Conservation (phyloP, 1,139 yeast genomes). For the Komagataea norvegica region DNA sequence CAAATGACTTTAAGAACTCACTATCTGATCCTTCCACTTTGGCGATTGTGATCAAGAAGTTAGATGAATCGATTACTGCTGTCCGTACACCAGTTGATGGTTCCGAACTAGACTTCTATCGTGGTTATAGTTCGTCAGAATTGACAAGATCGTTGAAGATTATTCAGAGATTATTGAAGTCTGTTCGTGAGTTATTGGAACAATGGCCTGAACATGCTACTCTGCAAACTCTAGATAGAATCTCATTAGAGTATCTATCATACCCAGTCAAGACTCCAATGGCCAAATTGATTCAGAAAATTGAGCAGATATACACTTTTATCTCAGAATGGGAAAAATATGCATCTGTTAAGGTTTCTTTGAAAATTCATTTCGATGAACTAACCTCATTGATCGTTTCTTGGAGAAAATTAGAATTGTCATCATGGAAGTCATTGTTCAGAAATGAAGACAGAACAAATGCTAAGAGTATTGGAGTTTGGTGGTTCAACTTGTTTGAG, state of each 20-base stretch:
- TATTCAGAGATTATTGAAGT: slow-evolving; percentile 43
- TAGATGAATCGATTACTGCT: slow-evolving; percentile 31
- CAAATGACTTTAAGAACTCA: slow-evolving; percentile 27
- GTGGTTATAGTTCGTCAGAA: slow-evolving; percentile 59
- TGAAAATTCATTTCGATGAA: slow-evolving; percentile 49
- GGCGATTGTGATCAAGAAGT: slow-evolving; percentile 39
- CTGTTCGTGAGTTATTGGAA: slow-evolving; percentile 45
- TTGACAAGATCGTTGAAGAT: slow-evolving; percentile 53
- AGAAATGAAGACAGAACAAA: slow-evolving; percentile 54
- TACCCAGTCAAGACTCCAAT: slow-evolving; percentile 68
- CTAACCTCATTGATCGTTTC: slow-evolving; percentile 69
- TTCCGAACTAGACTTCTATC: slow-evolving; percentile 56
- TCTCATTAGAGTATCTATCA: slow-evolving; percentile 62
- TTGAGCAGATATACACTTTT: slow-evolving; percentile 81
- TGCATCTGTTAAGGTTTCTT: slow-evolving; percentile 74
- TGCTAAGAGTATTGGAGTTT: slow-evolving; percentile 56
- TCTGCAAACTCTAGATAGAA: slow-evolving; percentile 58
- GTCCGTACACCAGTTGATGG: slow-evolving; percentile 22
- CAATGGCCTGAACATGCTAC: slow-evolving; percentile 98
- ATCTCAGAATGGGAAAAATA: slow-evolving; percentile 92
- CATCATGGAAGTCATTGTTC: slow-evolving; percentile 81
- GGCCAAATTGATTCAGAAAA: slow-evolving; percentile 70
- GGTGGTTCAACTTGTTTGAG: slow-evolving; percentile 94
- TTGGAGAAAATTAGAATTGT: slow-evolving; percentile 86
- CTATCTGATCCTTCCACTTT: slow-evolving; percentile 35